These are phyloP conservation scores for Candida sanyiensis DNA, from an alignment of 805 yeast species.

Conservation along the genomic window DNA sequence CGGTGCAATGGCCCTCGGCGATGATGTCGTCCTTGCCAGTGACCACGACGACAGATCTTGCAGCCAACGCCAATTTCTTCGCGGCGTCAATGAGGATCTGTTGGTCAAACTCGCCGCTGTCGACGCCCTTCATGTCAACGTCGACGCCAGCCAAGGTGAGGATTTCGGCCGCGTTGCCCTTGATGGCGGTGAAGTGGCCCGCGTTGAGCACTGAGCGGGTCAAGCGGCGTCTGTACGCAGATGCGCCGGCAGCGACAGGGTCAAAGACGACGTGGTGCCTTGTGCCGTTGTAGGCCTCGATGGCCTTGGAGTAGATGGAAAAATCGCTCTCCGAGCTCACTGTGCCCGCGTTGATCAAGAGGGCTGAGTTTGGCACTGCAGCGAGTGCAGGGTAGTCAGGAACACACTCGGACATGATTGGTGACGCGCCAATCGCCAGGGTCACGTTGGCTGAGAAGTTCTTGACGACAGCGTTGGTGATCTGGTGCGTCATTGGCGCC, in stretches of 20 bases:
- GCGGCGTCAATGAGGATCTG: constrained; percentile 36
- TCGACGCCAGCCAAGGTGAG: constrained; percentile 46
- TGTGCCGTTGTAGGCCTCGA: constrained; percentile 48
- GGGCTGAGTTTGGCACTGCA: constrained; percentile 42
- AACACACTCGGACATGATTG: constrained; percentile 76
- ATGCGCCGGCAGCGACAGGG: constrained; percentile 93
- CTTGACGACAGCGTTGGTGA: constrained; percentile 85
- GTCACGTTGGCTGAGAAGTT: constrained; percentile 85
- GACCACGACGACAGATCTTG: constrained; percentile 58
- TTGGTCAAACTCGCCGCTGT: constrained; percentile 31
- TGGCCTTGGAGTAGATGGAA: constrained; percentile 39
- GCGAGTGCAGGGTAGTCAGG: constrained; percentile 69
- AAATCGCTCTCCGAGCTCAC: constrained; percentile 27
- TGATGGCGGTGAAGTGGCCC: constrained; percentile 61
- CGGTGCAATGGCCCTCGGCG: constrained; percentile 38
- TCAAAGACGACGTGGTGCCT: constrained; percentile 70
- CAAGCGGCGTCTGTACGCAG: constrained; percentile 47
- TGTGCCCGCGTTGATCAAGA: constrained; percentile 75
- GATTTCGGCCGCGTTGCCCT: constrained; percentile 86
- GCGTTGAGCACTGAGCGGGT: constrained; percentile 45
- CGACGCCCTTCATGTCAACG: constrained; percentile 68
- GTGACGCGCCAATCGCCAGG: constrained; percentile 78
- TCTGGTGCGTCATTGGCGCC: constrained; percentile 74
- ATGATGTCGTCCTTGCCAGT: constrained; percentile 58
- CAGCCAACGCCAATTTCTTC: constrained; percentile 41